Base-by-base conservation (phyloP, 345 rosid genomes). In the Salix suchowensis region DNA sequence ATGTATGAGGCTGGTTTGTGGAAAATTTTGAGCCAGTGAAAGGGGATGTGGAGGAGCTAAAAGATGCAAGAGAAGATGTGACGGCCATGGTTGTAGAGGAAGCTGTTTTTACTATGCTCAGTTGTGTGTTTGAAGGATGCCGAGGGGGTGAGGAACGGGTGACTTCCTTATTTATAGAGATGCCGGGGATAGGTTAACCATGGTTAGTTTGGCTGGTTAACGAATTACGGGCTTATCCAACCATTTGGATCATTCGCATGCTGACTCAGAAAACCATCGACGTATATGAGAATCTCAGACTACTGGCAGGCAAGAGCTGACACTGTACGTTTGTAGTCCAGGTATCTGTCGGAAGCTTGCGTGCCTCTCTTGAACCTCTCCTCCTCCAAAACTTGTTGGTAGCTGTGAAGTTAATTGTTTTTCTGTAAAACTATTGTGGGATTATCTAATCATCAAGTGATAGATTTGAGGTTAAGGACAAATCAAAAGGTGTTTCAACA, bases 81-180 rank as follows among this genome's bases (percentile, higher is more conserved):
- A 76, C 75, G n/a, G 89, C 85, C 84, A 81, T 82, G 58, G 1
- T 13, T 13, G 68, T 4, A 58, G 12, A 58, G 64, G 1, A 58
- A 58, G 4, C 13, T 7, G 7, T 6, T 16, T 48, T 2, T 18
- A 62, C 30, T 50, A 26, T 50, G 42, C 13, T 19, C 68, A 32
- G 18, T 0, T 6, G 37, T 5, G 58, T 67, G 55, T 12, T 67
- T 72, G 23, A 24, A 40, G 65, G 26, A 4, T 39, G 28, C 3
- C 9, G 3, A 24, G 26, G 2, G 4, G 19, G 2, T 2, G 12
- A 2, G 11, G 40, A 18, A 5, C 7, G 26, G 48, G 48, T 46
- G 66, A 54, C 44, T 40, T 44, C 9, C 37, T 0, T 42, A 18
- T 75, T 48, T 88, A 81, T 79, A 79, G 65, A 46, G 26, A 19